Evolutionary conservation across 148 eudicot genomes (phyloP).

Genomic region (Vaccinium vitisidaea): DNA sequence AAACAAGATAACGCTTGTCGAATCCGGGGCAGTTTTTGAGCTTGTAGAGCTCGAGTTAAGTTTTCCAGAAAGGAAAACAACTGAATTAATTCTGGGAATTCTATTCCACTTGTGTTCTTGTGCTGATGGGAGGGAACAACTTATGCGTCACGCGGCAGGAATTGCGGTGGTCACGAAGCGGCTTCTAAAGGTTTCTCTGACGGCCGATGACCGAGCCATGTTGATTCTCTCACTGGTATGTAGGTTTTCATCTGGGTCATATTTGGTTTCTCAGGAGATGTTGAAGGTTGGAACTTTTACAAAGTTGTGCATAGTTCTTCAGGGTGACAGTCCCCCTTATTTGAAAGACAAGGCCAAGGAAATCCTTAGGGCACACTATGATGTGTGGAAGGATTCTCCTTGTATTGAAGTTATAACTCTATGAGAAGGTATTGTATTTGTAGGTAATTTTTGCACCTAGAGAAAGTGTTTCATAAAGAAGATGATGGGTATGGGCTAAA

Average conservation of each 20-base stretch:
- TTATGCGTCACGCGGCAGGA: slow-evolving; percentile 42
- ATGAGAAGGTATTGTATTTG: background rate
- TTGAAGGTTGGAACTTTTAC: slow-evolving; percentile 38
- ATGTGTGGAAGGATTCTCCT: slow-evolving; percentile 45
- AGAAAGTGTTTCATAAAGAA: background rate
- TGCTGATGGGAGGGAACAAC: slow-evolving; percentile 45
- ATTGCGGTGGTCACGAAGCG: slow-evolving; percentile 39
- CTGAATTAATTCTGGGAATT: slow-evolving; percentile 35
- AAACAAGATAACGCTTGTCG: slow-evolving; percentile 35
- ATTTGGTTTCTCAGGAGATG: slow-evolving; percentile 41
- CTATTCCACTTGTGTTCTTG: slow-evolving; percentile 38
- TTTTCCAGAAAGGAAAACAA: slow-evolving; percentile 29
- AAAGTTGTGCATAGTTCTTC: slow-evolving; percentile 43
- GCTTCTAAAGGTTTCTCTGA: slow-evolving; percentile 35
- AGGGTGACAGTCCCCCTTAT: slow-evolving; percentile 25
- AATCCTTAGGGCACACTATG: slow-evolving; percentile 33
- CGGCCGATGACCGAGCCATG: slow-evolving; percentile 36
- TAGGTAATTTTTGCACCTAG: background rate
- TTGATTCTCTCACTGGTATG: slow-evolving; percentile 29
- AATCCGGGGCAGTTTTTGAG: slow-evolving; percentile 31
- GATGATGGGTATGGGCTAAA: background rate
- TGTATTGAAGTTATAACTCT: slow-evolving; percentile 24
- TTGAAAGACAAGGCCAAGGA: slow-evolving; percentile 41
- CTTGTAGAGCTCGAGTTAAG: slow-evolving; percentile 38
- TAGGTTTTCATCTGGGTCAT: slow-evolving; percentile 30